phyloP scores from a whole-genome alignment of 805 yeast genomes.

The Metschnikowia aberdeeniae region DNA sequence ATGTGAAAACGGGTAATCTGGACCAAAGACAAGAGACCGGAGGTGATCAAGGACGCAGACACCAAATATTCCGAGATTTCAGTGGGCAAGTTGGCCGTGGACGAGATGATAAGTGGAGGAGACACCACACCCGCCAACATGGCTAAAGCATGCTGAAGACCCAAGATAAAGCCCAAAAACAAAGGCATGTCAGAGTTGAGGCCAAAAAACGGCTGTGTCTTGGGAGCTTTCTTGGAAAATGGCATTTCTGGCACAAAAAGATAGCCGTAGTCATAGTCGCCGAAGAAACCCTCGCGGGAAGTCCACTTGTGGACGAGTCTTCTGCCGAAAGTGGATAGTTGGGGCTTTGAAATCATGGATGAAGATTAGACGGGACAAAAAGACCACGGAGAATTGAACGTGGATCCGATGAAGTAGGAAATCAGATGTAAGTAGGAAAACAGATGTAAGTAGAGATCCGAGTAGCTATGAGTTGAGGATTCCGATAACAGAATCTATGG shows the following conservation, averaged over 20 bases:
- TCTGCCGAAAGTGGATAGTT: conserved; percentile 10
- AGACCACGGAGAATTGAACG: neutral
- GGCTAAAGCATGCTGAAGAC: conserved; percentile 82
- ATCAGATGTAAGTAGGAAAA: too few species aligned
- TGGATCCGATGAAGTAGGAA: too few species aligned
- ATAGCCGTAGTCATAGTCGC: conserved; percentile 79
- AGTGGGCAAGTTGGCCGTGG: conserved; percentile 53
- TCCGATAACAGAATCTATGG: too few species aligned
- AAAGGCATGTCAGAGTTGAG: conserved; percentile 77
- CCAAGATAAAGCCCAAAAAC: conserved; percentile 69
- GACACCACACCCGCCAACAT: conserved; percentile 90
- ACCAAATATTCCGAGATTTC: conserved; percentile 37
- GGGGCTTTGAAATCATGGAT: conserved; percentile 4
- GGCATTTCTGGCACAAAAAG: conserved; percentile 81
- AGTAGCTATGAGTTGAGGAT: too few species aligned
- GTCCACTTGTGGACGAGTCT: conserved; percentile 46
- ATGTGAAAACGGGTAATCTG: conserved; percentile 82
- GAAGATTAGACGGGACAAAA: too few species aligned
- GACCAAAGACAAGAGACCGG: conserved; percentile 57
- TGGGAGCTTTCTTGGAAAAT: conserved; percentile 44
- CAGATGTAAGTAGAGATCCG: too few species aligned
- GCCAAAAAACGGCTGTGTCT: conserved; percentile 78
- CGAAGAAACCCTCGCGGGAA: conserved; percentile 77
- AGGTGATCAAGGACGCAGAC: conserved; percentile 34
- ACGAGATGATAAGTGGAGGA: conserved; percentile 73